Evolutionary conservation across 306 rosid species (phyloP).

Genomic region (Vachellia pachyceras): DNA sequence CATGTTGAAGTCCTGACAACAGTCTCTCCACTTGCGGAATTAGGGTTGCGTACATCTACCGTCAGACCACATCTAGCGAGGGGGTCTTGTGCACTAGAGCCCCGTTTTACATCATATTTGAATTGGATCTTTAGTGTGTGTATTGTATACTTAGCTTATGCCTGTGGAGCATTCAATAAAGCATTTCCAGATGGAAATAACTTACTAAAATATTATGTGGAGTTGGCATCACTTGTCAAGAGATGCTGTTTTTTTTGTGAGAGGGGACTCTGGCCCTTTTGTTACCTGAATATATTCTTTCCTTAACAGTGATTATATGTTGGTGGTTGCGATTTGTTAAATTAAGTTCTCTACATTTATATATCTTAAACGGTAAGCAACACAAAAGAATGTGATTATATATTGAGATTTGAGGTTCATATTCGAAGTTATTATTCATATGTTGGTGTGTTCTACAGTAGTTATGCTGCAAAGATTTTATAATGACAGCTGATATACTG

Average conservation of each 20-base stretch:
- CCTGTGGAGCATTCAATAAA: constrained; percentile 13
- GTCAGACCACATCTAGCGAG: too few relatives aligned
- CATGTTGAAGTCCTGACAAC: too few relatives aligned
- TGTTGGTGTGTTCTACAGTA: background rate
- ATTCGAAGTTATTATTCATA: background rate
- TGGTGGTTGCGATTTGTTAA: background rate
- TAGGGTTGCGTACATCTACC: too few relatives aligned
- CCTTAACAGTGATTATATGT: background rate
- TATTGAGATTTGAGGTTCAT: background rate
- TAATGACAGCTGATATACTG: background rate
- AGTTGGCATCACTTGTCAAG: background rate
- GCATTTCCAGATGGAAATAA: background rate
- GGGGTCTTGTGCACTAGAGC: too few relatives aligned
- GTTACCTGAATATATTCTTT: background rate
- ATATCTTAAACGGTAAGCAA: too few relatives aligned
- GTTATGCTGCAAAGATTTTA: background rate
- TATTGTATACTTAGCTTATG: constrained; percentile 18
- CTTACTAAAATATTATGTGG: background rate
- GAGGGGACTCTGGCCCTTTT: background rate
- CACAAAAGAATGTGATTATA: background rate
- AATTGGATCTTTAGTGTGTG: background rate
- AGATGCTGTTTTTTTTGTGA: background rate
- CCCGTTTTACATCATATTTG: background rate
- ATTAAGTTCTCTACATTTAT: background rate
- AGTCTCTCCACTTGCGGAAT: too few relatives aligned